Percentiles rank a stretch among this genome's conserved stretches.
These are phyloP conservation scores for Fusarium irregulare DNA, from an alignment of 2,329 filamentous ascomycete species.

Conservation along the genomic window DNA sequence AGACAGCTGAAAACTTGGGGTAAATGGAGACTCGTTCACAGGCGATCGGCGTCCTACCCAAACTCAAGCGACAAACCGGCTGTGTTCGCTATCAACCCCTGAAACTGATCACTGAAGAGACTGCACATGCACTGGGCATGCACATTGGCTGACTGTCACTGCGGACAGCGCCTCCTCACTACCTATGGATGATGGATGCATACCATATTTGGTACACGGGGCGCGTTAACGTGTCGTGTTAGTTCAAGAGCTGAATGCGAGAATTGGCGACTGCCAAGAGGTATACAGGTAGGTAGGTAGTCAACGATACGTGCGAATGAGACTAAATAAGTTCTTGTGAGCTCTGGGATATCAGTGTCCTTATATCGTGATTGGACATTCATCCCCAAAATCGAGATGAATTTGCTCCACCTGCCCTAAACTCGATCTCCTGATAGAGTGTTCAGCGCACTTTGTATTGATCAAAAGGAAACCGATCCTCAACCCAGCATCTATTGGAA, in stretches of 20 bases:
- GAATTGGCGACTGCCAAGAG: background rate
- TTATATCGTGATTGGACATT: conserved; percentile 17
- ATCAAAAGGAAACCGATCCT: background rate
- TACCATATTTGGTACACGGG: conserved; percentile 7
- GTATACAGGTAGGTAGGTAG: background rate
- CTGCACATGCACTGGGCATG: background rate
- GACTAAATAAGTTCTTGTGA: background rate
- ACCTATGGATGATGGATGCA: background rate
- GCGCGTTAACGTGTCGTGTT: conserved; percentile 3
- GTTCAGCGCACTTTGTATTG: background rate
- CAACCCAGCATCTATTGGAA: too few relatives aligned
- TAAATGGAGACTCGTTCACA: background rate
- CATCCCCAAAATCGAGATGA: background rate
- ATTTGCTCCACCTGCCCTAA: background rate
- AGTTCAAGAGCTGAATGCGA: background rate
- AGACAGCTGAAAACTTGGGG: background rate
- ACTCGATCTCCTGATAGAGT: background rate
- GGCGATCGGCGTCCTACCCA: conserved; percentile 9
- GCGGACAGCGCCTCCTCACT: conserved; percentile 5
- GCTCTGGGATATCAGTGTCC: background rate
- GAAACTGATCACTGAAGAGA: conserved; percentile 2
- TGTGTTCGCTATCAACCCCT: conserved; percentile 1
- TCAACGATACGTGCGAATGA: background rate
- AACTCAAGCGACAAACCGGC: background rate
- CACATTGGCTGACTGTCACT: background rate